Base-by-base conservation (phyloP, 2,329 filamentous ascomycete species). In the Capronia coronata region DNA sequence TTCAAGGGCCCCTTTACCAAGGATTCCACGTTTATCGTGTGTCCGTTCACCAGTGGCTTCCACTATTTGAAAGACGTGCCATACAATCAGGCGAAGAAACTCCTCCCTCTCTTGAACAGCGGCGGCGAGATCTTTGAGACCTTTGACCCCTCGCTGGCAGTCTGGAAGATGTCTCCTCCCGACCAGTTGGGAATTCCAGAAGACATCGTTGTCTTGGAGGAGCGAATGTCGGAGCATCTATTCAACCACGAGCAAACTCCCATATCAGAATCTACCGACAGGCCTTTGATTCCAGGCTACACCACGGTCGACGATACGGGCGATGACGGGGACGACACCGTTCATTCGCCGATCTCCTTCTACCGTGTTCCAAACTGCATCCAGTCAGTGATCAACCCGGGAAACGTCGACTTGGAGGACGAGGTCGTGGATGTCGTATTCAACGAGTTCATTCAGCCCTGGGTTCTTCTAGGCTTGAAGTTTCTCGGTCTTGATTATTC, bases 1-100 rank as follows among this genome's bases (percentile, higher is more conserved):
- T 94, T 96, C 75, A 82, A 91, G 65, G 93, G 93, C 0, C 74
- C 83, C 0, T 97, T 97, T 63, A 97, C 93, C 0, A 80, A 82
- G 32, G 93, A 98, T 65, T 84, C 83, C 2, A 87, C 86, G 0
- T 97, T 82, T 64, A 83, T 91, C 32, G 77, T 97, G 22, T 94
- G 86, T 7, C 93, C 93, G 0, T 98, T 98, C 65, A 81, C 80
- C 1, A 94, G 84, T 66, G 79, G 78, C 1, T 85, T 96, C 66
- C 75, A 77, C 21, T 88, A 82, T 59, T 75, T 96, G 44, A 82
- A 84, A 46, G 81, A 94, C 59, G 86, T 98, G 3, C 87, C 90
- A 0, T 94, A 89, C 64, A 71, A 73, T 11, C 77, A 82, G 13
- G 93, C 91, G 1, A 79, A 76, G 52, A 78, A 83, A 59, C 76